Evolutionary conservation across 1,139 yeast species (phyloP), one percentile per base, ranked within the genome.

Genomic region (Chernovozyma sophiae-reginae): DNA sequence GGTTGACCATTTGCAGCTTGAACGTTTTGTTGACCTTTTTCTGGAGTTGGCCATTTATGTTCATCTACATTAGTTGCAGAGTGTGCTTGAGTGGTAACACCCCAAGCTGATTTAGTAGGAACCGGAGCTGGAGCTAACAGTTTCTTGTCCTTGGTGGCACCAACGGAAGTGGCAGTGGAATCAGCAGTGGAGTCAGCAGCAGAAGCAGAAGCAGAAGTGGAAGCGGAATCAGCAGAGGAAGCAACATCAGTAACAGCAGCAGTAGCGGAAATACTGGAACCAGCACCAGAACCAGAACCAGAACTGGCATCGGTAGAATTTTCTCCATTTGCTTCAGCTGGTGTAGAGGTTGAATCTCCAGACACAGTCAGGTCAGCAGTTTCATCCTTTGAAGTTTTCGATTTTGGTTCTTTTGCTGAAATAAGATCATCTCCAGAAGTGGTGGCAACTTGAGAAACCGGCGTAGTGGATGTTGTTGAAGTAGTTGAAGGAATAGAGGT

Each of bases 51-150:
- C 84, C 86, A 74, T 53, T 71, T 74, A 40, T 63, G 62, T 33
- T 72, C 69, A 49, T 75, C 79, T 27, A 72, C 66, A 32, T 45
- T 38, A 17, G 55, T 43, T 49, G 48, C 46, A 43, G 61, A 43
- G 8, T 60, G 45, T 33, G 60, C 53, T 11, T 68, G 52, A 5
- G 65, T 44, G 4, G 56, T 49, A 18, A 67, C 51, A 30, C 84
- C 85, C 94, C 94, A 83, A 7, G 82, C 86, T 37, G 79, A 79
- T 35, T 74, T 77, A 31, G 72, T 58, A 31, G 94, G 94, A 38
- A 82, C 74, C 8, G 92, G 92, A 32, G 94, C 94, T 6, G 90
- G 90, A 13, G 86, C 80, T 50, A 81, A 68, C 16, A 63, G 57
- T 36, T 65, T 68, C 50, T 67, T 68, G 37, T 56, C 58, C 46